Evolutionary conservation across 306 rosid genomes (phyloP), one percentile per base, ranked within the genome.

Genomic region (Vigna hirtella): DNA sequence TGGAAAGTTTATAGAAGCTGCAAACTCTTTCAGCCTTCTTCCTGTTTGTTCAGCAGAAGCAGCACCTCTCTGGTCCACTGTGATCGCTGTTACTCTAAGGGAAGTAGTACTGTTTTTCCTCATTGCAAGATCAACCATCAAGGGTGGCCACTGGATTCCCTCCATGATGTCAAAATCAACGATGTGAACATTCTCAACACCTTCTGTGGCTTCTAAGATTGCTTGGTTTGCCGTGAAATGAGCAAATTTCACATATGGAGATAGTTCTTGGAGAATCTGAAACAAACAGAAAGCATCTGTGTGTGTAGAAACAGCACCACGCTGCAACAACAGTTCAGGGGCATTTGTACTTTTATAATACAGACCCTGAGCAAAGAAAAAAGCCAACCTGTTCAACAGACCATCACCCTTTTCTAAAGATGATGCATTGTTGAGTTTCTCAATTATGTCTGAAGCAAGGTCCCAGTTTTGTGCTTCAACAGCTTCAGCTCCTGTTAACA

Each of bases 181-280:
- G 68, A 90, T 84, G 79, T 90, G 96, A 81, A 90, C 66, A 77
- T 76, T 49, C 0, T n/a, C 28, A 32, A 18, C 88, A 11, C 83
- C 88, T 61, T 73, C 74, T 24, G 91, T 77, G 22, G 93, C 91
- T 63, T 90, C 96, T 11, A 88, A 79, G 50, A 90, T 90, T 0
- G 96, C 96, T 83, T 90, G 96, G 75, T 88, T 90, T 18, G 96
- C 96, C 0, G 88, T 88, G 87, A 90, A 90, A 65, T 90, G 96
- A 17, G 90, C 89, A 72, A 86, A 90, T 71, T 90, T 90, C 4
- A 87, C 78, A 43, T 83, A 88, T 36, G 96, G 96, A 50, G 89
- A 87, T 65, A 88, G 89, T 65, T 90, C 91, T 17, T 87, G 96
- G 28, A 90, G 85, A 72, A 87, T 82, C 75, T 85, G 91, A 78